A percentile compares a stretch with the other conserved stretches of the same genome.
phyloP scores from a whole-genome alignment of 305 asterid genomes.

The Fraxinus baroniana region DNA sequence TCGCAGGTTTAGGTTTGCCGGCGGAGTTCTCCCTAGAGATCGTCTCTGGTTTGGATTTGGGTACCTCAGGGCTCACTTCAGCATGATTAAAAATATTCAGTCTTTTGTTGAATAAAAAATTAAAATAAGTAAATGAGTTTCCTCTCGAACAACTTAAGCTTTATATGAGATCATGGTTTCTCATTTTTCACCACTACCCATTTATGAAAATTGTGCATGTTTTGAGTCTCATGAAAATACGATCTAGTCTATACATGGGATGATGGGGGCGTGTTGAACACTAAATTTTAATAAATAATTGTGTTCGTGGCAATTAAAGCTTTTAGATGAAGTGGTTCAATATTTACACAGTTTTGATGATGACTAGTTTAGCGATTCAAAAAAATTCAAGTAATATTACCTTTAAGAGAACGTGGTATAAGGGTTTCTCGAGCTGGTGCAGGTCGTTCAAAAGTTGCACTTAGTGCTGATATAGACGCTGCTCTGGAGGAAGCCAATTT shows the following conservation, averaged over 20 bases:
- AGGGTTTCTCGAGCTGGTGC: constrained; percentile 47
- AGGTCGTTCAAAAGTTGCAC: constrained; percentile 57
- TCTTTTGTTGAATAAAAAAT: background rate
- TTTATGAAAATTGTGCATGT: background rate
- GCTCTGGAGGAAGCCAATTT: constrained; percentile 62
- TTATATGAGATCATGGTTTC: background rate
- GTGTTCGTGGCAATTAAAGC: background rate
- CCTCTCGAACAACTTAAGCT: background rate
- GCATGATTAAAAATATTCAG: background rate
- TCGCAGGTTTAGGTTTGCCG: constrained; percentile 63
- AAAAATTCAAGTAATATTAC: constrained; percentile 29
- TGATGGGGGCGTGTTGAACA: background rate
- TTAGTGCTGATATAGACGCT: constrained; percentile 70
- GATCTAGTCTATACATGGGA: background rate
- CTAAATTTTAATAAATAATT: background rate
- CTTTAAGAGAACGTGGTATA: constrained; percentile 71
- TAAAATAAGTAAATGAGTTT: background rate
- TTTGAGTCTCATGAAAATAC: background rate
- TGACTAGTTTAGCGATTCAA: background rate
- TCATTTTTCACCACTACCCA: background rate
- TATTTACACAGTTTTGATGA: background rate
- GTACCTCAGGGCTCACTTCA: constrained; percentile 39
- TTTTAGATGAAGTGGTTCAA: background rate
- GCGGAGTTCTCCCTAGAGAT: constrained; percentile 44
- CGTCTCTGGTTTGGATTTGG: constrained; percentile 42